A percentile compares a stretch with the other conserved stretches of the same genome.
Evolutionary conservation across 495 filamentous ascomycete species (phyloP).

Genomic region (Lindgomyces ingoldianus): DNA sequence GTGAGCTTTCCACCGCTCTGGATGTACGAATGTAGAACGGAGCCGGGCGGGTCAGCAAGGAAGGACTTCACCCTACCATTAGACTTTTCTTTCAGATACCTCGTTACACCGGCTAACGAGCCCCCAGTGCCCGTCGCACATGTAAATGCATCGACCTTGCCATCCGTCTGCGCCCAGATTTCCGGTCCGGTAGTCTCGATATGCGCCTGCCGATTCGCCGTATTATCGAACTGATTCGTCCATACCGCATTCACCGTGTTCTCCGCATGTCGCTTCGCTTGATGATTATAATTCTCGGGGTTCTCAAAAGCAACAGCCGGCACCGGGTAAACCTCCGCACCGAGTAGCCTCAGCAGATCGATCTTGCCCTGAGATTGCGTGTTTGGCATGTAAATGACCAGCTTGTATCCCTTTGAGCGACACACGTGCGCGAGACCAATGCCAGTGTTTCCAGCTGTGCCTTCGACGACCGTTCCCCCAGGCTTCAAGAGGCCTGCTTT

Average conservation of each 20-base stretch:
- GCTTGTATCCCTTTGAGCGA: constrained; percentile 85
- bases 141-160: constrained; percentile 89
- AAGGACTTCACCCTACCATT: constrained; percentile 81
- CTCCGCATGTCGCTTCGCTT: constrained; percentile 86
- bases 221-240: constrained; percentile 99
- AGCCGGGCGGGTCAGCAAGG: constrained; percentile 91
- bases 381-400: constrained; percentile 99
- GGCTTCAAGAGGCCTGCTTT: constrained; percentile 75
- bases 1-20: constrained; percentile 75
- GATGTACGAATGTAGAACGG: constrained; percentile 90
- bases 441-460: constrained; percentile 95
- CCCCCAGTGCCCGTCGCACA: constrained; percentile 93
- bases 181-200: constrained; percentile 97
- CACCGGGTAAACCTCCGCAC: constrained; percentile 97
- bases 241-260: constrained; percentile 85
- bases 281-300: constrained; percentile 96
- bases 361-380: constrained; percentile 98
- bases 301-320: constrained; percentile 96
- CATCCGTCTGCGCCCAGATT: constrained; percentile 91
- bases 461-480: constrained; percentile 94
- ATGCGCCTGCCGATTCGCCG: constrained; percentile 88
- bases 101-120: constrained; percentile 84
- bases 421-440: constrained; percentile 98
- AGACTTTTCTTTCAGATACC: constrained; percentile 84
- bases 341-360: constrained; percentile 84